Evolutionary conservation across 495 filamentous ascomycete genomes (phyloP).

Genomic region (Clohesyomyces aquaticus): DNA sequence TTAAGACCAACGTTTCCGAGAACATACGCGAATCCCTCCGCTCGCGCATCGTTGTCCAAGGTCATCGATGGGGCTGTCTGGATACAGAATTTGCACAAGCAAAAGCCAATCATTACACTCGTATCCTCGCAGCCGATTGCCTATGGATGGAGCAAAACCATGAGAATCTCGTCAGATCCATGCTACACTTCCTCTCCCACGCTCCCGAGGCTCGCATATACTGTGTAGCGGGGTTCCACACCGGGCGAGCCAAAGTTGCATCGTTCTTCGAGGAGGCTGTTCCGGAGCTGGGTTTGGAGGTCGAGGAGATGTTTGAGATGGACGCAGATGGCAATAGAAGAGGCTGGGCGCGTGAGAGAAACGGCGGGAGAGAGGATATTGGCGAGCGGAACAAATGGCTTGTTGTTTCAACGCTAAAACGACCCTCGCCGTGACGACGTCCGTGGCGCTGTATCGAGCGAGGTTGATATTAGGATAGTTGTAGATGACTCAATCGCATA

Average conservation of each 20-base stretch:
- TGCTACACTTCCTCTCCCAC: conserved; percentile 69
- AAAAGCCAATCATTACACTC: conserved; percentile 60
- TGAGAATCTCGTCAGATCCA: conserved; percentile 67
- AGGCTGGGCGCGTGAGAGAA: conserved; percentile 59
- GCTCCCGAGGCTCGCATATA: conserved; percentile 59
- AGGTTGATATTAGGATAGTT: background rate
- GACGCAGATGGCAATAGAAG: conserved; percentile 70
- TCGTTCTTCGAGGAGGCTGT: conserved; percentile 70
- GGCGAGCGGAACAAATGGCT: conserved; percentile 76
- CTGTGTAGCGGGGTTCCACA: conserved; percentile 82
- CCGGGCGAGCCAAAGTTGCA: conserved; percentile 71
- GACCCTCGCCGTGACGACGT: background rate
- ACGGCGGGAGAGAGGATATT: conserved; percentile 66
- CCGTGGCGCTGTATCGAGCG: background rate
- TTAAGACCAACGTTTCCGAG: conserved; percentile 62
- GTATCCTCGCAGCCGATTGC: conserved; percentile 80
- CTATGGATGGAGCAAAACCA: conserved; percentile 86
- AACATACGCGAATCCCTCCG: conserved; percentile 52
- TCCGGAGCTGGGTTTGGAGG: conserved; percentile 59
- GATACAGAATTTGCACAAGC: conserved; percentile 56
- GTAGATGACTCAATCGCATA: background rate
- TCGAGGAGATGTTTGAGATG: conserved; percentile 74
- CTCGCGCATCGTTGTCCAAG: conserved; percentile 54
- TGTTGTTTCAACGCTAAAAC: conserved; percentile 60
- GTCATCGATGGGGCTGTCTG: conserved; percentile 76